These are phyloP conservation scores for Phyllosticta capitalensis DNA, from an alignment of 2,329 filamentous ascomycete genomes.

Conservation along the genomic window DNA sequence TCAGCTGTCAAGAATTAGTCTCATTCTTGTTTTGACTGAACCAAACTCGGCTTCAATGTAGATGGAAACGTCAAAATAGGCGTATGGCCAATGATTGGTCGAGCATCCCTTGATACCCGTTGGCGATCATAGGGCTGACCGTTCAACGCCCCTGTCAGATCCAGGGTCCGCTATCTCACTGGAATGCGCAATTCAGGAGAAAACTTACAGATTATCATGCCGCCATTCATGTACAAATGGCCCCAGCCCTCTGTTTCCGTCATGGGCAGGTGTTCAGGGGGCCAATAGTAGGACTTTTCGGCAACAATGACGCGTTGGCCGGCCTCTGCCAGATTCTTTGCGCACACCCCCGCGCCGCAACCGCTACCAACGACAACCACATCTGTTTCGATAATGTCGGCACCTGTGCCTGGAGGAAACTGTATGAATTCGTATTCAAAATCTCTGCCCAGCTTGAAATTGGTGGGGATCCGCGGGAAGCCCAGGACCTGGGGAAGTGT, in stretches of 20 bases:
- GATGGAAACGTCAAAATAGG: constrained; percentile 14
- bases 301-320: constrained; percentile 69
- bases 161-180: not conserved
- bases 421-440: constrained; percentile 53
- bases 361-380: constrained; percentile 81
- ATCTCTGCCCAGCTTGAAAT: constrained; percentile 43
- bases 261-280: constrained; percentile 67
- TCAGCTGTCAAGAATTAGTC: constrained; percentile 19
- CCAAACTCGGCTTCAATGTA: not conserved
- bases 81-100: not conserved
- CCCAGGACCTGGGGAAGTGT: constrained; percentile 47
- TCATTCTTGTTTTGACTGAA: not conserved
- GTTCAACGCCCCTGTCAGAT: not conserved
- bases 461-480: constrained; percentile 47
- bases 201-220: constrained; percentile 42
- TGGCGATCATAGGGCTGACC: not conserved
- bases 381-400: constrained; percentile 63
- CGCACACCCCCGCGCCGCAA: constrained; percentile 72
- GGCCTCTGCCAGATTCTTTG: constrained; percentile 70
- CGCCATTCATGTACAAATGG: constrained; percentile 62
- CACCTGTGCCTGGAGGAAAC: constrained; percentile 42
- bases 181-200: constrained; percentile 31
- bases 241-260: constrained; percentile 47
- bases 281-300: constrained; percentile 72
- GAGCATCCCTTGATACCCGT: not conserved